Conservation (phyloP, 164 flowering plant species). For the Echeveria elegans region DNA sequence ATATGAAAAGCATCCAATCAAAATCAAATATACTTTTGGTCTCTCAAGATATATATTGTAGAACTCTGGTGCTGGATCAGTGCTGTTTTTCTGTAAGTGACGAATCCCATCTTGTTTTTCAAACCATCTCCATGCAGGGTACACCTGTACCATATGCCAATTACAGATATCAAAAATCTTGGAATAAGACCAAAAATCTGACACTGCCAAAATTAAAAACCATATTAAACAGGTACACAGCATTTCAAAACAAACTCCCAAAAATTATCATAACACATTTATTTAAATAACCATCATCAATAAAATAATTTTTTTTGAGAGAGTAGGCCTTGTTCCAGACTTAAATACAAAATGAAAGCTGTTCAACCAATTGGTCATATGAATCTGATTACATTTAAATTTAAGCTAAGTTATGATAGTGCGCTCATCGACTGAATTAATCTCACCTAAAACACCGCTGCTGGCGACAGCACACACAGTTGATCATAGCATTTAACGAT, state of each 20-base stretch:
- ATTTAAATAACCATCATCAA: too few relatives aligned
- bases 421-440: neutral
- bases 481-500: too few relatives aligned
- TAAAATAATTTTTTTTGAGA: too few relatives aligned
- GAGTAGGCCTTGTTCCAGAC: neutral
- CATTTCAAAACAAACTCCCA: neutral
- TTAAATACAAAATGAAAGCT: neutral
- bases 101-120: constrained; percentile 99
- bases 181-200: neutral
- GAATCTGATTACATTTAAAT: neutral
- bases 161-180: neutral
- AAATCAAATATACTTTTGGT: constrained; percentile 62
- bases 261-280: neutral
- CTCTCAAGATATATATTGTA: constrained; percentile 96
- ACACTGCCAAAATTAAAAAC: neutral
- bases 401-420: neutral
- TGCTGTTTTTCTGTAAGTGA: constrained; percentile 68
- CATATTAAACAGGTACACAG: neutral
- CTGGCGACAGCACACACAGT: neutral
- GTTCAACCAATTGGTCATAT: neutral
- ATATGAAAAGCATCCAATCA: neutral
- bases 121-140: constrained; percentile 99
- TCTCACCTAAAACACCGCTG: neutral
- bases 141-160: constrained; percentile 44
- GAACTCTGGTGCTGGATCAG: constrained; percentile 97